phyloP scores from a whole-genome alignment of 1,284 basidiomycete genomes.

The Vanrija sp. region DNA sequence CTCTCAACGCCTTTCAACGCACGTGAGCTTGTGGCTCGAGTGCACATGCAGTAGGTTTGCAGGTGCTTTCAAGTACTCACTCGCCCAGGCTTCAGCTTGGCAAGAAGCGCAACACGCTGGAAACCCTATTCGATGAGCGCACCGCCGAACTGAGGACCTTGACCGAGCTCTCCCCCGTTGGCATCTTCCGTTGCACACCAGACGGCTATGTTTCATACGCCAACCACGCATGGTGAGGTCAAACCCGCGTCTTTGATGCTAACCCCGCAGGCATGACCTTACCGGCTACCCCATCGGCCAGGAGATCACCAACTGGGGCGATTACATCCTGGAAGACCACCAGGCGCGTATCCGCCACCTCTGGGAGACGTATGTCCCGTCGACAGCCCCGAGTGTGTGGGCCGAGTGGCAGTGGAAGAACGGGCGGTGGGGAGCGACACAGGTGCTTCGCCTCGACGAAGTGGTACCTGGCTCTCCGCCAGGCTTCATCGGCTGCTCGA shows the following conservation, averaged over 20 bases:
- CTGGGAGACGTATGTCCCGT: constrained; percentile 22
- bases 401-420: constrained; percentile 32
- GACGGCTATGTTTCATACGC: constrained; percentile 37
- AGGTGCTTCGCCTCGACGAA: constrained; percentile 31
- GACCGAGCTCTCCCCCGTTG: constrained; percentile 40
- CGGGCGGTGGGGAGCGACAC: constrained; percentile 26
- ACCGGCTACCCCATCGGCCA: constrained; percentile 24
- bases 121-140: constrained; percentile 38
- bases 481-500: constrained; percentile 17
- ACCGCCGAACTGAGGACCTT: constrained; percentile 41
- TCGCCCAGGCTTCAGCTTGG: constrained; percentile 31
- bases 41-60: constrained; percentile 26
- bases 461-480: constrained; percentile 16
- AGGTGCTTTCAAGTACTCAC: no score
- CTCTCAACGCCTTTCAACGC: constrained; percentile 45
- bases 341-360: constrained; percentile 16
- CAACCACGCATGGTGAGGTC: constrained; percentile 30
- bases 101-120: constrained; percentile 35
- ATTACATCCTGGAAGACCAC: constrained; percentile 22
- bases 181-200: constrained; percentile 36
- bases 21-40: constrained; percentile 50
- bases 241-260: not conserved
- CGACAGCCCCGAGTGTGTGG: constrained; percentile 1
- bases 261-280: constrained; percentile 28
- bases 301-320: constrained; percentile 30